Base-by-base conservation (phyloP, 2,329 filamentous ascomycete species). In the Colletotrichum cereale region DNA sequence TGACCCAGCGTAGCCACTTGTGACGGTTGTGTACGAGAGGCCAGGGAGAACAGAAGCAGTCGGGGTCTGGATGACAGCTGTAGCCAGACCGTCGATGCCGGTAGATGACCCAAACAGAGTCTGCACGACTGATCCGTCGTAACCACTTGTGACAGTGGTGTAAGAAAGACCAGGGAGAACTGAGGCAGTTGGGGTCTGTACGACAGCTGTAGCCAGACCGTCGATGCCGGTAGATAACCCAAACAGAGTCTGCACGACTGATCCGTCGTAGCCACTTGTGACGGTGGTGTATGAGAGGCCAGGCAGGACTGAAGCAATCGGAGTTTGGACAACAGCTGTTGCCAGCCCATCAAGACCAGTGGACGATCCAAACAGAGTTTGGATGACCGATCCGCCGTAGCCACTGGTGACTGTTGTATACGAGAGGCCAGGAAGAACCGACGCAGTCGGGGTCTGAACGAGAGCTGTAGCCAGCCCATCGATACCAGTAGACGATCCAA, bases 381-480 rank as follows among this genome's bases (percentile, higher is more conserved):
- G 62, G 21, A 44, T 34, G 0, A 69, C 26, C 2, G 66, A 68
- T 34, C 69, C 69, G 18, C 12, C 16, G 16, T 62, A 69, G 1
- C 44, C 68, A 12, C 57, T 69, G 10, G 50, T 62, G 11, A 68
- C 40, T 2, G 48, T 61, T 4, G 55, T 67, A 16, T n/a, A n/a
- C n/a, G n/a, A n/a, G n/a, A n/a, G n/a, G n/a, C n/a, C n/a, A n/a
- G n/a, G n/a, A 1, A 10, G n/a, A n/a, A n/a, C n/a, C n/a, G n/a
- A n/a, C 0, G 18, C 26, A 1, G 63, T 56, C 7, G 57, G 67
- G 16, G 65, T 40, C 21, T 70, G 67, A 11, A 70, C 7, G 11
- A 70, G 26, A 5, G 67, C 67, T 2, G 63, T 55, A 2, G 42
- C 63, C 11, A 70, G 67, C 2, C 67, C 67, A 38, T 62, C 58